Percentiles rank a stretch among this genome's conserved stretches.
Evolutionary conservation across 768 basidiomycete species (phyloP).

Genomic region (Rhodotorula toruloides): DNA sequence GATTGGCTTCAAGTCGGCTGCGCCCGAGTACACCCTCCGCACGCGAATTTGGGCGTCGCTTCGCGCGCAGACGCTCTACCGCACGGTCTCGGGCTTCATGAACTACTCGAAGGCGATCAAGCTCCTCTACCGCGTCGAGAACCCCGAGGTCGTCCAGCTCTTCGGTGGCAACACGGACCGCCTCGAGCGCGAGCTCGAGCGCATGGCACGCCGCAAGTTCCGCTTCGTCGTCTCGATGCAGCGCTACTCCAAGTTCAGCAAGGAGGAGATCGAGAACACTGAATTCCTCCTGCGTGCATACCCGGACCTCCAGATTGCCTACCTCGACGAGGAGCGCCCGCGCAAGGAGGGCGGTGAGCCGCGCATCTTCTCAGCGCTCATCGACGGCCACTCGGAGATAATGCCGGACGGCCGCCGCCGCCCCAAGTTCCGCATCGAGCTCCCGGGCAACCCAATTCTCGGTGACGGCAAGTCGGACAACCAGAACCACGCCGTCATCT

Average conservation of each 20-base stretch:
- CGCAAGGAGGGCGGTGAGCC: slow-evolving; percentile 93
- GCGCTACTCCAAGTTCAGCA: slow-evolving; percentile 98
- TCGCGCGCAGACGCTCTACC: slow-evolving; percentile 94
- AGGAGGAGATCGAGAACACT: slow-evolving; percentile 97
- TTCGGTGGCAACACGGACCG: slow-evolving; percentile 97
- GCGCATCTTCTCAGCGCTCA: slow-evolving; percentile 88
- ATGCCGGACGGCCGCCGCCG: slow-evolving; percentile 77
- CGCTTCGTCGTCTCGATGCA: slow-evolving; percentile 99
- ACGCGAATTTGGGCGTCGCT: slow-evolving; percentile 99
- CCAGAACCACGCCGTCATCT: slow-evolving; percentile 98
- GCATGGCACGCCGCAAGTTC: slow-evolving; percentile 97
- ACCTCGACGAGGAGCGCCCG: slow-evolving; percentile 90
- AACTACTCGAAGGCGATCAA: slow-evolving; percentile 99
- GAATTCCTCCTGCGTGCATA: slow-evolving; percentile 96
- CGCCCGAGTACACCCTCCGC: slow-evolving; percentile 95
- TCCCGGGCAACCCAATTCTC: slow-evolving; percentile 97
- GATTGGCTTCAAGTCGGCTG: slow-evolving; percentile 97
- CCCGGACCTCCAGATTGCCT: slow-evolving; percentile 96
- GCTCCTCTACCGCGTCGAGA: slow-evolving; percentile 96
- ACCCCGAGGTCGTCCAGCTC: slow-evolving; percentile 95
- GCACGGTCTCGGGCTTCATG: slow-evolving; percentile 99
- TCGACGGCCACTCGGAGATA: slow-evolving; percentile 97
- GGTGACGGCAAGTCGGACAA: slow-evolving; percentile 99
- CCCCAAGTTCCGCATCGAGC: slow-evolving; percentile 96
- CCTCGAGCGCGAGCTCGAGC: slow-evolving; percentile 89